Conservation (phyloP, 768 basidiomycete species). For the Leucosporidium scottii region DNA sequence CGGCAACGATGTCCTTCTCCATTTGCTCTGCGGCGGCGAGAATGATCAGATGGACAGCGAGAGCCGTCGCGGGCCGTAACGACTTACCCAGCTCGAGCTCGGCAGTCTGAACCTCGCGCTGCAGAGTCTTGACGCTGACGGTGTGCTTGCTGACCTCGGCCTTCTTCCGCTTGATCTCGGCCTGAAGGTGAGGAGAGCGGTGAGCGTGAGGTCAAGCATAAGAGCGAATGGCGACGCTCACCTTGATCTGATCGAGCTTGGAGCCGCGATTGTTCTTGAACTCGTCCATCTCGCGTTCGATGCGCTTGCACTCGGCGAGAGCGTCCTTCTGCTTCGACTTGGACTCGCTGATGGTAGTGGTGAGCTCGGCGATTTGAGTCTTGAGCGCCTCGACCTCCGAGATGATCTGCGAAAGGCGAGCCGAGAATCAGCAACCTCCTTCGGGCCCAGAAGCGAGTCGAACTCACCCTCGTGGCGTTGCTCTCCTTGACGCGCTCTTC, state of each 20-base stretch:
- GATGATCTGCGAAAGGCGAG: slow-evolving; percentile 54
- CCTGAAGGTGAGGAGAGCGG: slow-evolving; percentile 46
- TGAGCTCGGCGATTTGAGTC: slow-evolving; percentile 55
- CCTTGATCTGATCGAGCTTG: slow-evolving; percentile 90
- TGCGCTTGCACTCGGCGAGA: slow-evolving; percentile 67
- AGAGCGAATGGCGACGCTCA: slow-evolving; percentile 38
- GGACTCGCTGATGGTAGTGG: slow-evolving; percentile 55
- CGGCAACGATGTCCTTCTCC: slow-evolving; percentile 60
- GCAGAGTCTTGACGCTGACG: slow-evolving; percentile 70
- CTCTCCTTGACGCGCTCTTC: slow-evolving; percentile 80
- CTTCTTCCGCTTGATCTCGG: slow-evolving; percentile 72
- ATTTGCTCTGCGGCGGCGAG: slow-evolving; percentile 58
- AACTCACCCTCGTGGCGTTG: slow-evolving; percentile 73
- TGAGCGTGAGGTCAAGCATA: background rate
- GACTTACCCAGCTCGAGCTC: slow-evolving; percentile 74
- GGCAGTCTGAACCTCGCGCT: slow-evolving; percentile 83
- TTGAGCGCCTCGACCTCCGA: slow-evolving; percentile 69
- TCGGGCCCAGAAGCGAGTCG: background rate
- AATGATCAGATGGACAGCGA: slow-evolving; percentile 2
- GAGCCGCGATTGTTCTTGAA: slow-evolving; percentile 99
- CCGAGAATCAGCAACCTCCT: background rate
- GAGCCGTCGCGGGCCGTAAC: background rate
- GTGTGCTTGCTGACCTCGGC: slow-evolving; percentile 70
- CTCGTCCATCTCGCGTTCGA: slow-evolving; percentile 95
- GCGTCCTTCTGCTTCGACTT: slow-evolving; percentile 71